These are phyloP conservation scores for Trichoderma brevicompactum DNA, from an alignment of 2,329 filamentous ascomycete genomes.

Conservation along the genomic window DNA sequence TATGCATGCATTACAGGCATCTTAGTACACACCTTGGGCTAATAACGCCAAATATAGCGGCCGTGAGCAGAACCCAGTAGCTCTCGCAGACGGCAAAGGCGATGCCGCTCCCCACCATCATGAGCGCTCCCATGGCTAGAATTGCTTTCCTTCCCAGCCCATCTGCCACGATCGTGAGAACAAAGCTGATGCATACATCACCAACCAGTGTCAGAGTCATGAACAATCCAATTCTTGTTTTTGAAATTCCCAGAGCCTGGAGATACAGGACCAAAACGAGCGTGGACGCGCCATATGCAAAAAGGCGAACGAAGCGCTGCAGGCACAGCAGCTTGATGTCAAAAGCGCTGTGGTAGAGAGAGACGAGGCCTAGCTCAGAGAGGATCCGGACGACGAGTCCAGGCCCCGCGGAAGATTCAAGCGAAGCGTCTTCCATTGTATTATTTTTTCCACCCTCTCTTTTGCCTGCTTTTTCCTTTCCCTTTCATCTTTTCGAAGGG, in stretches of 20 bases:
- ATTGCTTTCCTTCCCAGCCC: constrained; percentile 57
- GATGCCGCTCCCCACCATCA: constrained; percentile 61
- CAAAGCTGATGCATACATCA: constrained; percentile 62
- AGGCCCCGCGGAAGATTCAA: not conserved
- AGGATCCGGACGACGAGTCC: constrained; percentile 24
- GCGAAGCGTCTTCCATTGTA: constrained; percentile 2
- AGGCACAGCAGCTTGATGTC: constrained; percentile 63
- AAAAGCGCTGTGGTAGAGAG: constrained; percentile 34
- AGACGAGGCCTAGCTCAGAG: constrained; percentile 37
- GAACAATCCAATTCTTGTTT: constrained; percentile 62
- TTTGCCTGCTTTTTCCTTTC: not conserved
- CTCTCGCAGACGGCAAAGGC: constrained; percentile 57
- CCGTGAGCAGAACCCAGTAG: constrained; percentile 62
- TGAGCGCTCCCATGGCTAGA: constrained; percentile 56
- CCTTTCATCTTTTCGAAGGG: not conserved
- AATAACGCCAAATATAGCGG: constrained; percentile 65
- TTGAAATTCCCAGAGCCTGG: constrained; percentile 52
- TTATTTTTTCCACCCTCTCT: not conserved
- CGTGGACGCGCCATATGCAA: constrained; percentile 64
- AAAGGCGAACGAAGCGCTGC: constrained; percentile 64
- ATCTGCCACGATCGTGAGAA: constrained; percentile 64
- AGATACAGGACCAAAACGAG: constrained; percentile 63
- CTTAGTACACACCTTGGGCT: constrained; percentile 47
- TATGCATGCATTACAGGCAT: too few species aligned
- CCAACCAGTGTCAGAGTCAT: constrained; percentile 68